Base-by-base conservation (phyloP, 2,329 filamentous ascomycete species). In the Aspergillus niger region DNA sequence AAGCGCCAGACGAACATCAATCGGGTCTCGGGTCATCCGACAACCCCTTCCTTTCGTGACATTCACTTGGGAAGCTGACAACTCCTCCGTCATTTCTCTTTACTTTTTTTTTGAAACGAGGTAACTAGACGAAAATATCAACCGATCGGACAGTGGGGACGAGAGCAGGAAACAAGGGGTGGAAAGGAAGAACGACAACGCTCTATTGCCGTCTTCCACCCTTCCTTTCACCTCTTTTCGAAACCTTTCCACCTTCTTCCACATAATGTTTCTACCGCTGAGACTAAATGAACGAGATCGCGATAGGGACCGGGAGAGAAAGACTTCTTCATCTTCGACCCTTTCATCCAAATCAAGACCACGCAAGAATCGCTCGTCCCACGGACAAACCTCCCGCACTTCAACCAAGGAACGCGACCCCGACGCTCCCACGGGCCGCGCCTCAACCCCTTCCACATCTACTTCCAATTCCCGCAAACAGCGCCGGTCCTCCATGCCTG, bases 401-500 rank as follows among this genome's bases (percentile, higher is more conserved):
- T 69, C 72, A 70, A 75, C 70, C 70, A 76, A 72, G 69, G 73
- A 72, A 68, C 71, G 60, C 57, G 71, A 71, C 20, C 65, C 62
- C 57, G 68, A 74, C 65, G 55, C 39, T 53, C 61, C 71, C 61
- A 65, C 70, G 67, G 69, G 54, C 68, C 67, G 63, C 60, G 68
- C 71, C 65, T 72, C 72, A 53, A 71, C 72, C 59, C 69, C 66
- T 58, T 63, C 68, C 41, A 61, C 63, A 32, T 62, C 69, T 56
- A 62, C 64, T 44, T 52, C 69, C 55, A 59, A 57, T 49, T 68
- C 69, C 62, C 66, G 60, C 60, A 66, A 64, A 59, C 63, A 65
- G 63, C 72, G 72, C 60, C 69, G 72, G 58, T 74, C 83, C 55
- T 84, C 86, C 74, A 85, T 86, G 77, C 75, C 86, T 32, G 83